phyloP scores from a whole-genome alignment of 2,329 filamentous ascomycete genomes.

The Fusarium solani-melongenae region DNA sequence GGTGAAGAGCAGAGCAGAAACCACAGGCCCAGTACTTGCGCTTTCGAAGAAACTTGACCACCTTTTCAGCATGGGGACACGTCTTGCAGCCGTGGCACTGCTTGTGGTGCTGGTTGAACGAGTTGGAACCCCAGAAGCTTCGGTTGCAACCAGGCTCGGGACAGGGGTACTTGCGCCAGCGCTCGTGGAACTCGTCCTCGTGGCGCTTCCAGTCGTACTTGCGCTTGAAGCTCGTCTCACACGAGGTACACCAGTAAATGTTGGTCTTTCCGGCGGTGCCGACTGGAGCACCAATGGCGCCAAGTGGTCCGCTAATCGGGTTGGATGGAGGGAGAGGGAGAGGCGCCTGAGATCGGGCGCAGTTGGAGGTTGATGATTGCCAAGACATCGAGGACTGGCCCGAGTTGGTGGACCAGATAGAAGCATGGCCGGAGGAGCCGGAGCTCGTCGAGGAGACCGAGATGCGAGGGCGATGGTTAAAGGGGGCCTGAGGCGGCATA shows the following conservation, averaged over 20 bases:
- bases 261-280: conserved; percentile 53
- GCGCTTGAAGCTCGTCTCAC: conserved; percentile 73
- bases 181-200: conserved; percentile 76
- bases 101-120: conserved; percentile 75
- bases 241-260: conserved; percentile 68
- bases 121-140: conserved; percentile 75
- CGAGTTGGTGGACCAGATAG: conserved; percentile 57
- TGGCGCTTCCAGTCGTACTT: conserved; percentile 78
- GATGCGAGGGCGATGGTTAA: conserved; percentile 56
- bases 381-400: conserved; percentile 55
- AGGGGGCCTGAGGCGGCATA: conserved; percentile 50
- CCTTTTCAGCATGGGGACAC: conserved; percentile 72
- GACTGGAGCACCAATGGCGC: conserved; percentile 41
- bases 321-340: conserved; percentile 50
- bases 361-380: conserved; percentile 49
- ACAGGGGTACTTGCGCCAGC: conserved; percentile 74
- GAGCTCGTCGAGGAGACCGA: conserved; percentile 63
- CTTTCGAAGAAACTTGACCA: conserved; percentile 71
- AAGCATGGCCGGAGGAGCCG: conserved; percentile 60
- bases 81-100: conserved; percentile 73
- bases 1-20: conserved; percentile 72
- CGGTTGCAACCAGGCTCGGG: conserved; percentile 72
- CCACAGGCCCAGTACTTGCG: conserved; percentile 76
- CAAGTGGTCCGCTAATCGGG: conserved; percentile 47
- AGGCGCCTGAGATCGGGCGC: conserved; percentile 50